Evolutionary conservation across 441 rosid species (phyloP), one percentile per base, ranked within the genome.

Genomic region (Croton laevigatus): DNA sequence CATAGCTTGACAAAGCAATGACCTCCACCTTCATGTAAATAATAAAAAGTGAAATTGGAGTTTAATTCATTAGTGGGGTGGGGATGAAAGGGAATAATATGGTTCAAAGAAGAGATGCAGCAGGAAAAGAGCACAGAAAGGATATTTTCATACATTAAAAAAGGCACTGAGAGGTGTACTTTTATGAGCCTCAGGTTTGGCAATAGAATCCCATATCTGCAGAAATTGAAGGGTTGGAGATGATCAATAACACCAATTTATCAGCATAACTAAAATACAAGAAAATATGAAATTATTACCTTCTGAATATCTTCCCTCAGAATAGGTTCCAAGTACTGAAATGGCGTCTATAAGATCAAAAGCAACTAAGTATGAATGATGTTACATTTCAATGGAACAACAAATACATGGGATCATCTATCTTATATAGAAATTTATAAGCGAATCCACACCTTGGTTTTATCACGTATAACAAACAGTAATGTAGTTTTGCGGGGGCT

Each of bases 381-480:
- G 3, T 44, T 34, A 32, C 38, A 13, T 74, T 66, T 36, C 45
- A 37, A 40, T 38, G 27, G 68, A 65, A 60, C 64, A 54, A 62
- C 59, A 40, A 51, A 49, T 59, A 59, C 46, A 45, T 58, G 16
- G 60, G 8, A 60, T 52, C 51, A 40, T 6, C 10, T 40, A 60
- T 20, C 40, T 37, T 6, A 68, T 70, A 73, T 57, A 68, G 32
- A 68, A 73, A 4, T 54, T 44, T 57, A 71, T n/a, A 38, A 66
- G 71, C 34, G 40, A 22, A 58, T 55, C 59, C 78, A 67, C 36
- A 94, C 99, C 98, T 81, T 90, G 71, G 98, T 83, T 84, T 89
- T 88, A 84, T 92, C 99, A 72, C 98, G 98, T 79, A 94, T 85
- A 74, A 94, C 97, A 83, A 94, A 94, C 73, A 92, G 78, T 76